A percentile compares a stretch with the other conserved stretches of the same genome.
phyloP scores from a whole-genome alignment of 192 early-diverging fungal genomes.

The Umbelopsis sp. region DNA sequence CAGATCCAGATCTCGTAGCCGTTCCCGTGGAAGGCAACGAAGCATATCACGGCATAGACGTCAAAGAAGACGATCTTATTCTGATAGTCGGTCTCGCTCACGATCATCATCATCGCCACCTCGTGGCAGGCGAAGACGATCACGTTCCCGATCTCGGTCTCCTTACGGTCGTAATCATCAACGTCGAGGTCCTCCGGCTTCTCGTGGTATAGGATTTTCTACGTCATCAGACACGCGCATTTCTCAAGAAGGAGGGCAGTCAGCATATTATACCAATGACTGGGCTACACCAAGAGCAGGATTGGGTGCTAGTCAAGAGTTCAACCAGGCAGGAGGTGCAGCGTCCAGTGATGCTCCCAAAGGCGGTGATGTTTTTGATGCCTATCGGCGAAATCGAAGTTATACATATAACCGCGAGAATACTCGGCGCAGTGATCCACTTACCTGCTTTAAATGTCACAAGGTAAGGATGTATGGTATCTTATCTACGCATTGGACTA shows the following conservation, averaged over 20 bases:
- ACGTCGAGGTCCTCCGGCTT: neutral
- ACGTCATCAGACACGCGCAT: neutral
- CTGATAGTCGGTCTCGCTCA: neutral
- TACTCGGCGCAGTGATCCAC: constrained; percentile 7
- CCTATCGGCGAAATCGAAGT: constrained; percentile 20
- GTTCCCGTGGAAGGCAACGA: neutral
- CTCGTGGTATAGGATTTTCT: neutral
- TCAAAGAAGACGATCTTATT: neutral
- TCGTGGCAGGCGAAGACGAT: neutral
- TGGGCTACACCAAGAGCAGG: neutral
- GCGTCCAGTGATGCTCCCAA: neutral
- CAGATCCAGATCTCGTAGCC: neutral
- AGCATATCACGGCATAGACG: neutral
- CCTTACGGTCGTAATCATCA: neutral
- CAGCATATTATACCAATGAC: neutral
- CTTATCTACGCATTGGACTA: neutral
- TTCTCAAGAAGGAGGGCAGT: neutral
- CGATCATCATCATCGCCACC: neutral
- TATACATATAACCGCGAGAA: constrained; percentile 20
- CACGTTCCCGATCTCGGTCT: neutral
- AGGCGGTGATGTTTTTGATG: constrained; percentile 20
- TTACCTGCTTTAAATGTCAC: constrained; percentile 21
- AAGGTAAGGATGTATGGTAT: neutral
- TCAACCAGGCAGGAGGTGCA: neutral
- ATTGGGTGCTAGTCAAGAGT: neutral